phyloP scores from a whole-genome alignment of 257 asterid genomes.

The Agastache rugosa region DNA sequence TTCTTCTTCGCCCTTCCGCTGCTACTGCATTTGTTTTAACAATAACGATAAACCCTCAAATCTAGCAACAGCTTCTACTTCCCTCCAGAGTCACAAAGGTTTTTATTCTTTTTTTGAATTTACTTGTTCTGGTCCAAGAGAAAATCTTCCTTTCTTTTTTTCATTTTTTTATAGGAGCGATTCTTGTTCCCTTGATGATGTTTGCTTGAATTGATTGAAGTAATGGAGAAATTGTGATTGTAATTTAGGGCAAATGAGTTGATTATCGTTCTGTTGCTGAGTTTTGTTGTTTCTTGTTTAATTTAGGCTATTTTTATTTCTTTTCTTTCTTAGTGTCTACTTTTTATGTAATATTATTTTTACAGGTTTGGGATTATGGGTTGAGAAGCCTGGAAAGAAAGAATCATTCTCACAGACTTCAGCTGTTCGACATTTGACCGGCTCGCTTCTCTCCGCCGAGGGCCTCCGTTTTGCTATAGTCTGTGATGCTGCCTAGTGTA shows the following conservation, averaged over 20 bases:
- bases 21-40: constrained; percentile 16
- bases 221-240: background rate
- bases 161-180: background rate
- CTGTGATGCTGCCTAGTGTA: constrained; percentile 43
- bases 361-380: constrained; percentile 46
- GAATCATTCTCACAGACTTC: constrained; percentile 47
- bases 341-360: background rate
- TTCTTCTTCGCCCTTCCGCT: constrained; percentile 21
- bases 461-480: constrained; percentile 85
- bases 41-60: constrained; percentile 19
- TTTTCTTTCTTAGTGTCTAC: background rate
- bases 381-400: constrained; percentile 45
- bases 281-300: background rate
- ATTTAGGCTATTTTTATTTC: background rate
- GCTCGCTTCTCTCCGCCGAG: constrained; percentile 66
- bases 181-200: constrained; percentile 7
- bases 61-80: constrained; percentile 6
- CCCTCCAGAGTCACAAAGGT: constrained; percentile 22
- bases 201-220: constrained; percentile 9
- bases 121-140: background rate
- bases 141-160: background rate
- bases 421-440: constrained; percentile 75
- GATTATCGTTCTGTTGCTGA: background rate
- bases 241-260: background rate
- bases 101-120: background rate